Conservation (phyloP, 208 protist species). For the Phytomonas sp. region DNA sequence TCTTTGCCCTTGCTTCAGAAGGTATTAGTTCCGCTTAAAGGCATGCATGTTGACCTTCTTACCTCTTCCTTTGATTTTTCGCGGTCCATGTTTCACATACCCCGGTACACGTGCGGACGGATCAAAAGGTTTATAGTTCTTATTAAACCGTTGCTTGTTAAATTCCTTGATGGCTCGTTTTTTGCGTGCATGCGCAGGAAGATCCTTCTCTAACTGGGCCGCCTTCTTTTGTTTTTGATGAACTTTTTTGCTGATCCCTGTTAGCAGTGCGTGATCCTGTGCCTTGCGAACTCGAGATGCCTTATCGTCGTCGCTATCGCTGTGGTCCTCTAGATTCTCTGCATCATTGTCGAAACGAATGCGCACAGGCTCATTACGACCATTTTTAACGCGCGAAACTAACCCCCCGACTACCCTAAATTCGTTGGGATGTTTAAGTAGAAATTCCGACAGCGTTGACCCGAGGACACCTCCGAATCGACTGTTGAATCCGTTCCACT, state of each 20-base stretch:
- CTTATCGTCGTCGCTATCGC: constrained; percentile 30
- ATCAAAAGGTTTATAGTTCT: constrained; percentile 79
- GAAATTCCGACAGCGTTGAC: constrained; percentile 62
- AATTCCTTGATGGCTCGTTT: constrained; percentile 48
- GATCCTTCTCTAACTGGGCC: constrained; percentile 21
- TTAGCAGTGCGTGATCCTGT: constrained; percentile 61
- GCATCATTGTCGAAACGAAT: constrained; percentile 69
- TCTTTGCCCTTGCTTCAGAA: not conserved
- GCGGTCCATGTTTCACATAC: constrained; percentile 64
- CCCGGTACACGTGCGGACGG: constrained; percentile 69
- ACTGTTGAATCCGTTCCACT: constrained; percentile 78
- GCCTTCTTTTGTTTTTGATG: constrained; percentile 13
- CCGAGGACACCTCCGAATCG: constrained; percentile 70
- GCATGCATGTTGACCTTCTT: constrained; percentile 65
- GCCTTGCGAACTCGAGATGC: constrained; percentile 23
- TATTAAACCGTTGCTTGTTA: constrained; percentile 70
- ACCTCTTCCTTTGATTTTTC: constrained; percentile 73
- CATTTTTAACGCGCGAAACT: constrained; percentile 52
- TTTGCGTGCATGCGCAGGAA: constrained; percentile 60
- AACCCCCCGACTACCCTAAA: constrained; percentile 64
- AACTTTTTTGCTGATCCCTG: constrained; percentile 23
- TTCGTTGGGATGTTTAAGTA: constrained; percentile 47
- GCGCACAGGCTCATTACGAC: constrained; percentile 50
- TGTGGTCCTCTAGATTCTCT: constrained; percentile 28
- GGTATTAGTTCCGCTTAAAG: not conserved